Evolutionary conservation across 2,329 filamentous ascomycete species (phyloP), one percentile per base, ranked within the genome.

Genomic region (Massarina eburnea): DNA sequence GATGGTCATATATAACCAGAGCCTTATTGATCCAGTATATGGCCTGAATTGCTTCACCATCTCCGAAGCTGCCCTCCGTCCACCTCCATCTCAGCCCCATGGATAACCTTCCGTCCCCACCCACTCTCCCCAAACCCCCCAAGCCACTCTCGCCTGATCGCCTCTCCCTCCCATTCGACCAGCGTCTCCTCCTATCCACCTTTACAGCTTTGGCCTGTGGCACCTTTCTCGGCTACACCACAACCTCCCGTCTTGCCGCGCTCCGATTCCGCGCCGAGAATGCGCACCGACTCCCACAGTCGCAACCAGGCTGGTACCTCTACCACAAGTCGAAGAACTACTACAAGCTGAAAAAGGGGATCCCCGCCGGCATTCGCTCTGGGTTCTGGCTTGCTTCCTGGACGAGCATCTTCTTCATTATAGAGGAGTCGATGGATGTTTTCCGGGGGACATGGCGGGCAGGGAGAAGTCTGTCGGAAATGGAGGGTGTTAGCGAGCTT

Each of bases 251-350:
- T 62, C 84, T 81, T 66, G 82, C 89, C 1, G 85, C 88, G 41
- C 78, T 95, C 46, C 86, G 88, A 30, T 99, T 96, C 75, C 86
- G 92, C 44, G 94, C 94, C 49, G 94, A 99, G 73, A 95, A 99
- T 66, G 91, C 94, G 1, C 94, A 99, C 76, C 88, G 92, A 55
- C 83, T 96, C 51, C 94, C 94, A 17, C 84, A 82, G 3, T 85
- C 85, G 1, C 85, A 89, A 20, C 83, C 85, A 2, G 92, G 91
- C 15, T 99, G 94, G 94, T 99, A 92, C 67, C 81, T 97, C n/a
- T 99, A 99, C 71, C 92, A 97, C 76, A 96, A 96, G 73, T 89
- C 84, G 67, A 97, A 97, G 72, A 97, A 96, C 72, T 97, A 99
- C 74, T 84, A 90, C 61, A 81, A 87, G 41, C 85, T 89, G 60